phyloP scores from a whole-genome alignment of 2,329 filamentous ascomycete species.

The Aplosporella prunicola region DNA sequence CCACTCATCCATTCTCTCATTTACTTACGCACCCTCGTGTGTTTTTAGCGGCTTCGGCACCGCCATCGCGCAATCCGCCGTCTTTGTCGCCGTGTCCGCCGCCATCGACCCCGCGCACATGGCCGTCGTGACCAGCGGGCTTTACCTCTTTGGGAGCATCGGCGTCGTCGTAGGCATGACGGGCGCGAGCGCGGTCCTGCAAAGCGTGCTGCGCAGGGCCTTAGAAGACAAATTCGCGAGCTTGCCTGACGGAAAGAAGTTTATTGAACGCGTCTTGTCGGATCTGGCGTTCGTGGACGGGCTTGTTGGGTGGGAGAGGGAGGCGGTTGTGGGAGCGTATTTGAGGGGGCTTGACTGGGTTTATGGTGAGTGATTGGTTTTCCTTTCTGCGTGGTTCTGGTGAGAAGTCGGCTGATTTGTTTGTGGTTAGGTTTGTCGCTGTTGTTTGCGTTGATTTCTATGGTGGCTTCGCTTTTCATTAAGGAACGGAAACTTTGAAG shows the following conservation, averaged over 20 bases:
- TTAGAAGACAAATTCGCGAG: slow-evolving; percentile 10
- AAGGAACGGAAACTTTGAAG: too few species aligned
- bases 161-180: slow-evolving; percentile 20
- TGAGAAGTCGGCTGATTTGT: too few species aligned
- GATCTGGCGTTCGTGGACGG: not conserved
- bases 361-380: slow-evolving; percentile 3
- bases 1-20: too few species aligned
- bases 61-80: slow-evolving; percentile 18
- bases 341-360: not conserved
- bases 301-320: not conserved
- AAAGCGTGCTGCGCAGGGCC: slow-evolving; percentile 14
- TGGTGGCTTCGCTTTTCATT: too few species aligned
- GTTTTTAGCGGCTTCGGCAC: slow-evolving; percentile 18
- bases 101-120: slow-evolving; percentile 15
- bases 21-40: too few species aligned
- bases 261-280: not conserved
- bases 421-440: too few species aligned
- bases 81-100: slow-evolving; percentile 21
- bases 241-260: not conserved
- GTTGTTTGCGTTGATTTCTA: too few species aligned
- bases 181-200: slow-evolving; percentile 18
- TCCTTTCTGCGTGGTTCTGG: too few species aligned
- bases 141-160: slow-evolving; percentile 17
- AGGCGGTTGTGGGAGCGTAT: not conserved
- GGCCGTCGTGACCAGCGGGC: slow-evolving; percentile 17